Evolutionary conservation across 2,329 filamentous ascomycete genomes (phyloP).

Genomic region (Chaetomium sp.): DNA sequence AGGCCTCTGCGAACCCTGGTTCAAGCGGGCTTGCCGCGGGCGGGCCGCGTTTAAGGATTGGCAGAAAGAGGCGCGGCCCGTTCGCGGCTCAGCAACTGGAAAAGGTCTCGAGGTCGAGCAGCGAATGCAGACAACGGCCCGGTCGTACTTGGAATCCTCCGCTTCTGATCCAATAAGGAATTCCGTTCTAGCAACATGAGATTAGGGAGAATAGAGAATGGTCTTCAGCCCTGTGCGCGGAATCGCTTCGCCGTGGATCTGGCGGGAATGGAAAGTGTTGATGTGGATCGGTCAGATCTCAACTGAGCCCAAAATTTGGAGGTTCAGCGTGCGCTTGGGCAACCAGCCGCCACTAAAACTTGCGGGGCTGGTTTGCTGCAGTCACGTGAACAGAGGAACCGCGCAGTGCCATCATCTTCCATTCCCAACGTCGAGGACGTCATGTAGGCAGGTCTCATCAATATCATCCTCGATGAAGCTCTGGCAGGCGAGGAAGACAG

Average conservation of each 20-base stretch:
- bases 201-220: conserved; percentile 1
- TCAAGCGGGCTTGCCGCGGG: neutral
- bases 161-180: conserved; percentile 20
- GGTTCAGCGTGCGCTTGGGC: conserved; percentile 28
- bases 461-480: neutral
- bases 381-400: conserved; percentile 28
- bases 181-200: conserved; percentile 28
- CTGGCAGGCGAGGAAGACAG: neutral
- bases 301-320: conserved; percentile 27
- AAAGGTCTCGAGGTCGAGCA: neutral
- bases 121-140: conserved; percentile 9
- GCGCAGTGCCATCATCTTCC: neutral
- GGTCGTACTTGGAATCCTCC: conserved; percentile 26
- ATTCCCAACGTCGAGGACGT: neutral
- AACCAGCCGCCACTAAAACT: conserved; percentile 28
- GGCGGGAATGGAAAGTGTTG: neutral
- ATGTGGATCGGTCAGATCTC: neutral
- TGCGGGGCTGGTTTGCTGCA: conserved; percentile 25
- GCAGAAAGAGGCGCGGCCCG: conserved; percentile 2
- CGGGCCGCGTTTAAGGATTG: conserved; percentile 13
- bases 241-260: neutral
- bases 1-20: neutral
- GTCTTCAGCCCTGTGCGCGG: conserved; percentile 9
- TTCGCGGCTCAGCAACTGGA: neutral
- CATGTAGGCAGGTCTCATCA: neutral